These are phyloP conservation scores for Neoascochyta sp. DNA, from an alignment of 2,329 filamentous ascomycete genomes.

Conservation along the genomic window DNA sequence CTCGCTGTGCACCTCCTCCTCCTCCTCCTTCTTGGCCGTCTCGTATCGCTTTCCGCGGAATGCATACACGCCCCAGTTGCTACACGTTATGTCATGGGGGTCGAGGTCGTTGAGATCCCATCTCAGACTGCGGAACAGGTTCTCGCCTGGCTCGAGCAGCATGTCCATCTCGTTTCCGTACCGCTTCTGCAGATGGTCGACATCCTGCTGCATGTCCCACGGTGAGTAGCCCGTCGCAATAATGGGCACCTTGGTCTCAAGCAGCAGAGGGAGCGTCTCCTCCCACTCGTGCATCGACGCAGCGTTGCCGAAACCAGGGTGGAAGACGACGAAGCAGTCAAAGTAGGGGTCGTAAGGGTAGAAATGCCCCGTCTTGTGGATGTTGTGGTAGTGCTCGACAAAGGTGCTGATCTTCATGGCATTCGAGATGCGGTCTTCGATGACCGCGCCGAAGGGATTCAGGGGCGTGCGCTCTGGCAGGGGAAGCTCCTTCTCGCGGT, in stretches of 20 bases:
- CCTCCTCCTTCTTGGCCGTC: conserved; percentile 54
- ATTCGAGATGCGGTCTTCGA: conserved; percentile 84
- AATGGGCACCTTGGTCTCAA: conserved; percentile 94
- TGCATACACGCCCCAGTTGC: conserved; percentile 96
- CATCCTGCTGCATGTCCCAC: conserved; percentile 88
- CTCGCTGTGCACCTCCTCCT: conserved; percentile 34
- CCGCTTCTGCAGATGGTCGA: conserved; percentile 82
- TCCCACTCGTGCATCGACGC: conserved; percentile 92
- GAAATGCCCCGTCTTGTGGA: conserved; percentile 88
- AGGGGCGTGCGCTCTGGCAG: conserved; percentile 76
- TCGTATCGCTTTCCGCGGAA: conserved; percentile 96
- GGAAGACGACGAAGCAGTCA: conserved; percentile 95
- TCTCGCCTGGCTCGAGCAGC: conserved; percentile 87
- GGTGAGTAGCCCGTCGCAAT: conserved; percentile 95
- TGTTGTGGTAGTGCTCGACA: conserved; percentile 96
- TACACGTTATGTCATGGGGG: conserved; percentile 87
- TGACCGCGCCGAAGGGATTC: conserved; percentile 91
- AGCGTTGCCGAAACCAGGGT: conserved; percentile 92
- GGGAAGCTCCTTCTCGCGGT: conserved; percentile 89
- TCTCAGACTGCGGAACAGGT: conserved; percentile 84
- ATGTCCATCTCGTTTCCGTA: conserved; percentile 89
- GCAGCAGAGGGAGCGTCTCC: conserved; percentile 78
- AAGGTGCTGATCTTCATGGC: conserved; percentile 96
- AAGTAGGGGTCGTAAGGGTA: conserved; percentile 97
- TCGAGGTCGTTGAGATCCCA: conserved; percentile 98